Conservation (phyloP, 176 grass and related monocot genomes). For the Juncus effusus region DNA sequence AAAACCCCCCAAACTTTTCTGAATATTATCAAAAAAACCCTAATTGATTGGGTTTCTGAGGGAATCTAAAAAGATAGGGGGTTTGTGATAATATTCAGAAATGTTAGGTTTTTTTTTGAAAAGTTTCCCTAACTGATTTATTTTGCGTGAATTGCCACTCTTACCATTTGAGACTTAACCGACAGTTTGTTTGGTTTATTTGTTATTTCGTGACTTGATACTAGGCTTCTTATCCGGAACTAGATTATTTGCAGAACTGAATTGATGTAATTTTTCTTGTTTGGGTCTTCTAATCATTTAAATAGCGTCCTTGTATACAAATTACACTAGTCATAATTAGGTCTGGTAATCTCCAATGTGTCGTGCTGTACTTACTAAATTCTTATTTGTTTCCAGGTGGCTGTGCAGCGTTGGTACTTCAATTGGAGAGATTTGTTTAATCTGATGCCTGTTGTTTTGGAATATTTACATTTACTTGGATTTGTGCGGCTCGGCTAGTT, state of each 20-base stretch:
- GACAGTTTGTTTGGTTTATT: not conserved
- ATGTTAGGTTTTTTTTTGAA: not conserved
- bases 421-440: too few species aligned
- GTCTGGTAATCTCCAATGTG: not conserved
- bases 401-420: too few species aligned
- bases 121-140: not conserved
- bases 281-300: not conserved
- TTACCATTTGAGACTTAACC: not conserved
- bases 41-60: not conserved
- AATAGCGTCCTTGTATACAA: not conserved
- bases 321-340: not conserved
- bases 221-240: too few species aligned
- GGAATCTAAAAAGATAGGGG: too few species aligned
- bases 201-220: too few species aligned
- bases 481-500: too few species aligned
- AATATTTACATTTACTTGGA: too few species aligned
- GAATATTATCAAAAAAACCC: too few species aligned
- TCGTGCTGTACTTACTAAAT: not conserved
- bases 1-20: too few species aligned
- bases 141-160: not conserved
- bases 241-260: not conserved
- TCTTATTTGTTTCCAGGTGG: not conserved
- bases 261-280: not conserved
- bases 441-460: too few species aligned
- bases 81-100: not conserved